A percentile compares a stretch with the other conserved stretches of the same genome.
Evolutionary conservation across 2,329 filamentous ascomycete species (phyloP).

Genomic region (Zasmidium citrigriseum): DNA sequence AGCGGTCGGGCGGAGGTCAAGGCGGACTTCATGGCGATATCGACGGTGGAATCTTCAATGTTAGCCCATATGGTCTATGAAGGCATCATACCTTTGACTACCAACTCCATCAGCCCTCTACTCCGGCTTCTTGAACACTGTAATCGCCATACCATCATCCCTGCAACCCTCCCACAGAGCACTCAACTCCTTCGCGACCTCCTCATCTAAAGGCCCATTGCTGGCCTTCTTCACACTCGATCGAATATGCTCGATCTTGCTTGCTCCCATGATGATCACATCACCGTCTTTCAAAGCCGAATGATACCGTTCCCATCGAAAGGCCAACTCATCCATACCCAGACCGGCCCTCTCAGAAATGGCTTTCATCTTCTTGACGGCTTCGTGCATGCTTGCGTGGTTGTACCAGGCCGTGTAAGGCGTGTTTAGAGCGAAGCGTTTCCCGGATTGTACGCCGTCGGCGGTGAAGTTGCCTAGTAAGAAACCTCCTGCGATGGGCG

Average conservation of each 20-base stretch:
- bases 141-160: slow-evolving; percentile 4
- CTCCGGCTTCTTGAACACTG: neutral
- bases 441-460: slow-evolving; percentile 8
- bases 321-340: slow-evolving; percentile 41
- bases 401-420: slow-evolving; percentile 39
- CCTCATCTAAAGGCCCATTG: slow-evolving; percentile 23
- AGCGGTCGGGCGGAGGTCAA: too few species aligned
- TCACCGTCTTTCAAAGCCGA: slow-evolving; percentile 36
- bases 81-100: too few species aligned
- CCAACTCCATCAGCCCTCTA: neutral
- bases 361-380: slow-evolving; percentile 39
- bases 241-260: slow-evolving; percentile 18
- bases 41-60: too few species aligned
- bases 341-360: slow-evolving; percentile 39
- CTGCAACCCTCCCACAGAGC: slow-evolving; percentile 15
- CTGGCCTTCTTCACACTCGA: slow-evolving; percentile 18
- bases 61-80: too few species aligned
- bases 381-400: slow-evolving; percentile 43
- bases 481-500: slow-evolving; percentile 31
- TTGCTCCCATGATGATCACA: slow-evolving; percentile 37
- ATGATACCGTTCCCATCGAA: slow-evolving; percentile 48
- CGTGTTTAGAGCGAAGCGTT: slow-evolving; percentile 11
- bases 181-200: slow-evolving; percentile 19
- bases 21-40: too few species aligned
- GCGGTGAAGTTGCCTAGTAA: slow-evolving; percentile 32